Evolutionary conservation across 2,329 filamentous ascomycete species (phyloP).

Genomic region (Fusarium sp.): DNA sequence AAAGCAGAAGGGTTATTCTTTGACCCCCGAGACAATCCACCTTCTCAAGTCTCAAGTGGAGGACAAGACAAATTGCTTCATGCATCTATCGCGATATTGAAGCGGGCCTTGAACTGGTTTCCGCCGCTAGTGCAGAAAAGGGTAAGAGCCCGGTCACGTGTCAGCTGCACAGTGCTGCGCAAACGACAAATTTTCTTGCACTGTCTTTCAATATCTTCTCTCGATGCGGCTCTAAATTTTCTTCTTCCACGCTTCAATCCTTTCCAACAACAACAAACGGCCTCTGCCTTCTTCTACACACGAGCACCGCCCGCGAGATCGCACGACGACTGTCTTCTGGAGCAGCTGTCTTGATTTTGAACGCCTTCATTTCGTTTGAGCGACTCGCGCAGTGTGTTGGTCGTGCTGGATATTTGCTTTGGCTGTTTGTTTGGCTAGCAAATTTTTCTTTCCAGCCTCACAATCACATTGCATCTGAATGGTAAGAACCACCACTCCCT

Average conservation of each 20-base stretch:
- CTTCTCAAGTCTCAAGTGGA: slow-evolving; percentile 4
- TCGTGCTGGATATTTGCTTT: not conserved
- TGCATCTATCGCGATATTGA: slow-evolving; percentile 44
- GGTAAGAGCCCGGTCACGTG: slow-evolving; percentile 43
- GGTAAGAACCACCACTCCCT: slow-evolving; percentile 40
- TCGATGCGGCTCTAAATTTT: slow-evolving; percentile 34
- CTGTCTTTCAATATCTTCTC: slow-evolving; percentile 50
- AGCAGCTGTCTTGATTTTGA: slow-evolving; percentile 34
- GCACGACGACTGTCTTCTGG: slow-evolving; percentile 7
- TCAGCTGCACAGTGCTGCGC: slow-evolving; percentile 35
- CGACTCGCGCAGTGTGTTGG: not conserved
- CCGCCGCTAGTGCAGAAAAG: slow-evolving; percentile 34
- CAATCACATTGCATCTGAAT: slow-evolving; percentile 12
- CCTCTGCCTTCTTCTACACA: slow-evolving; percentile 5
- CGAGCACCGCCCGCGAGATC: slow-evolving; percentile 20
- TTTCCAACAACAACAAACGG: slow-evolving; percentile 27
- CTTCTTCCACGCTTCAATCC: slow-evolving; percentile 26
- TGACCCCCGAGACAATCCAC: too few relatives aligned
- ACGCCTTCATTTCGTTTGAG: slow-evolving; percentile 10
- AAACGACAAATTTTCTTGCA: slow-evolving; percentile 45
- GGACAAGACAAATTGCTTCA: slow-evolving; percentile 32
- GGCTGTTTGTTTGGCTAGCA: slow-evolving; percentile 11
- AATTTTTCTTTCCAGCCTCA: slow-evolving; percentile 14
- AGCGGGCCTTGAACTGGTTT: slow-evolving; percentile 17
- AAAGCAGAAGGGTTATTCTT: too few relatives aligned